phyloP scores from a whole-genome alignment of 2,329 filamentous ascomycete genomes.

The Aspergillus floridensis region DNA sequence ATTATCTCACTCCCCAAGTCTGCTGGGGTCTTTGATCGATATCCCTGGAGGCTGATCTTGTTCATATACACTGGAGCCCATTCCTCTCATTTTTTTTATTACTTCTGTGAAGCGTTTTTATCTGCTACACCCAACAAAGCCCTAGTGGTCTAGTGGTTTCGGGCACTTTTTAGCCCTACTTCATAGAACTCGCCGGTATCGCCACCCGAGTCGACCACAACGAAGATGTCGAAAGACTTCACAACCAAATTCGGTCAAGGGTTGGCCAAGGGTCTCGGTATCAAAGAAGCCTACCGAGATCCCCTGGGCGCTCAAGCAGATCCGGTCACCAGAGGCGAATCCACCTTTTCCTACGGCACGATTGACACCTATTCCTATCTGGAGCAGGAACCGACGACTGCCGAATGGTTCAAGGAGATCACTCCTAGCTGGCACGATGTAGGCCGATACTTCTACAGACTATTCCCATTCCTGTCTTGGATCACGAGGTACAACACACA shows the following conservation, averaged over 20 bases:
- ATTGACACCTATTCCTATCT: constrained; percentile 78
- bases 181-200: not conserved
- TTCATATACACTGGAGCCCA: not conserved
- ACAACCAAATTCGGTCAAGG: constrained; percentile 64
- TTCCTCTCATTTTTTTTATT: not conserved
- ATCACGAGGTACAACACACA: constrained; percentile 81
- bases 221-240: constrained; percentile 33
- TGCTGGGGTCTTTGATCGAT: constrained; percentile 11
- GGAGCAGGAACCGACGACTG: constrained; percentile 73
- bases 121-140: not conserved
- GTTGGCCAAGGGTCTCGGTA: constrained; percentile 76
- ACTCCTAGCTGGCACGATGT: constrained; percentile 59
- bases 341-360: constrained; percentile 69
- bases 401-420: constrained; percentile 68
- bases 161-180: constrained; percentile 1
- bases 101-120: not conserved
- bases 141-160: not conserved
- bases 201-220: not conserved
- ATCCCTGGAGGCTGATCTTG: constrained; percentile 1
- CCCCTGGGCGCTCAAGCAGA: constrained; percentile 52
- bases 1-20: constrained; percentile 11
- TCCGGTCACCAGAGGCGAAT: constrained; percentile 72
- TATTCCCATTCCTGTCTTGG: constrained; percentile 92
- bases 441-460: constrained; percentile 60
- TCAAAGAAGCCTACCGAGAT: constrained; percentile 72